Base-by-base conservation (phyloP, 768 basidiomycete species). In the Flagelloscypha sp. region DNA sequence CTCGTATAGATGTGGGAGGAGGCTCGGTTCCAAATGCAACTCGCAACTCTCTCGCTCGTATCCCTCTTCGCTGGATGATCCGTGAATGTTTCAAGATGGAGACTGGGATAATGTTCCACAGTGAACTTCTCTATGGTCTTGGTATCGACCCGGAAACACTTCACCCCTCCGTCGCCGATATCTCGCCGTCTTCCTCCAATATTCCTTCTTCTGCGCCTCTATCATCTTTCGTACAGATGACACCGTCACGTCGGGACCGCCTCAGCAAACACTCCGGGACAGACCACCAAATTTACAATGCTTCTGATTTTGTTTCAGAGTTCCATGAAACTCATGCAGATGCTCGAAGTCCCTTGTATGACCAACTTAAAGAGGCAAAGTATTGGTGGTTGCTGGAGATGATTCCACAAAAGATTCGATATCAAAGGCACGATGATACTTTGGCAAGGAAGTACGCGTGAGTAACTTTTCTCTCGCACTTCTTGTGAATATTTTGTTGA, bases 61-160 rank as follows among this genome's bases (percentile, higher is more conserved):
- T 86, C 27, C 62, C 84, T 1, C 65, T 88, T 21, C 72, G 82
- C 34, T 88, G 81, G 81, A 82, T 84, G 78, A 59, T 84, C 25
- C 70, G 78, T 31, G 68, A 83, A 47, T 76, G 73, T 43, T 75
- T 79, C 58, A 53, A 57, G 6, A 48, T 68, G 20, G 55, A 73
- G 1, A 68, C 74, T 1, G 79, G 78, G 2, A 77, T 82, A 30
- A 46, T 79, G 35, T 82, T 80, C 55, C 57, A 76, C 27, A 52
- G 59, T 4, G 61, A 66, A 17, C 52, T 59, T 43, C 65, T 77
- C 45, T 58, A 59, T 21, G 42, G 54, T 10, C 57, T 70, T 17
- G 74, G 73, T 1, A 44, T 76, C 44, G 66, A 75, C 37, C 57
- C 59, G 0, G 41, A 53, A 41, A 67, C 53, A 27, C 62, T 78